These are phyloP conservation scores for Acanthamoeba royreba DNA, from an alignment of 208 protist genomes.

Conservation along the genomic window DNA sequence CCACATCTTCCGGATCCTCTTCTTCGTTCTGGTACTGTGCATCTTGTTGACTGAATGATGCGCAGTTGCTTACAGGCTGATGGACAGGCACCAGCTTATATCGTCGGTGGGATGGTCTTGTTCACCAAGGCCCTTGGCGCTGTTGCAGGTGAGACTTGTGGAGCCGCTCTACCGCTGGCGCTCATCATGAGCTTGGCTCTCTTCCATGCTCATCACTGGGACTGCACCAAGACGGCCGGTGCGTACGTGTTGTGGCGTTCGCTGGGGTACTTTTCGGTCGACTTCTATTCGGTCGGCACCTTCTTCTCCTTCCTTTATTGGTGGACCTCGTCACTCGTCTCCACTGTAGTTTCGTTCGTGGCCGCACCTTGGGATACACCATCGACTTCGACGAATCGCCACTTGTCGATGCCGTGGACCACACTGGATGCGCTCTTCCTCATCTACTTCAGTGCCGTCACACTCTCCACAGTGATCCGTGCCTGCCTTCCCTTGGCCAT, in stretches of 20 bases:
- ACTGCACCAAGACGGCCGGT: background rate
- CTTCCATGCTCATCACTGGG: background rate
- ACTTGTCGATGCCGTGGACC: background rate
- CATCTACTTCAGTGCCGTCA: background rate
- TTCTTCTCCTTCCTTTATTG: background rate
- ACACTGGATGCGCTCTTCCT: background rate
- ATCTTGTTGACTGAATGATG: background rate
- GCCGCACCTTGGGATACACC: background rate
- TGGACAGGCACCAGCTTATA: background rate
- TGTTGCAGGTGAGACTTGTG: background rate
- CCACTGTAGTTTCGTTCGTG: background rate
- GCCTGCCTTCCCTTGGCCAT: no score
- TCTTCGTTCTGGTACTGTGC: background rate
- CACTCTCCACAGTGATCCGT: background rate
- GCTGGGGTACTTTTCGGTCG: background rate
- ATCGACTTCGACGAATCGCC: background rate
- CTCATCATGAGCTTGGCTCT: background rate
- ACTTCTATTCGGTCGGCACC: background rate
- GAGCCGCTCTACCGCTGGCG: background rate
- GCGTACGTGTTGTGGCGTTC: background rate
- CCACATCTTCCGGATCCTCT: background rate
- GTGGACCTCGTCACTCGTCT: background rate
- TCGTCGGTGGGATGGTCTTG: background rate
- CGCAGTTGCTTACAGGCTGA: background rate
- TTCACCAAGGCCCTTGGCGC: background rate